These are phyloP conservation scores for Corylus avellana DNA, from an alignment of 306 rosid genomes.

Conservation along the genomic window DNA sequence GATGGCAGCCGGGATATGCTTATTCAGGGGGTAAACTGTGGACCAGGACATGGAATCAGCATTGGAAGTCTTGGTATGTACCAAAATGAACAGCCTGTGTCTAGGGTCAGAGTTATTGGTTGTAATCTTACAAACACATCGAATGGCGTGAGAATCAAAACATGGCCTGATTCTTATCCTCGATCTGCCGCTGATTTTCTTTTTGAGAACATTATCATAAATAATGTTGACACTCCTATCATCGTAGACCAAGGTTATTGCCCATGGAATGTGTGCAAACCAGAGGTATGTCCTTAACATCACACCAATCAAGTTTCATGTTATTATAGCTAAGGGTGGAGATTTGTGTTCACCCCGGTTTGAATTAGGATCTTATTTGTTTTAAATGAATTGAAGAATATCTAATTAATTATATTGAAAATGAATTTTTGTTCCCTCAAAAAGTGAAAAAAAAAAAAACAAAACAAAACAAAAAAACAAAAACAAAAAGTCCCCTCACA, in stretches of 20 bases:
- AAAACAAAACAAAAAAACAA: too few species aligned
- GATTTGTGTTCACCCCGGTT: too few species aligned
- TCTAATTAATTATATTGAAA: too few species aligned
- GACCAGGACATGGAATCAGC: slow-evolving; percentile 60
- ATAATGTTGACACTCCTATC: slow-evolving; percentile 34
- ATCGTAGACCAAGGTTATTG: slow-evolving; percentile 57
- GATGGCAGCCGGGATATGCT: slow-evolving; percentile 37
- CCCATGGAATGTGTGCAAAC: slow-evolving; percentile 45
- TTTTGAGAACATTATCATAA: slow-evolving; percentile 44
- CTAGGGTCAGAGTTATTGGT: slow-evolving; percentile 24
- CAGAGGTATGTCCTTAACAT: slow-evolving; percentile 10
- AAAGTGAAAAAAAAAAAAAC: too few species aligned
- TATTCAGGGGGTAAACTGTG: slow-evolving; percentile 29
- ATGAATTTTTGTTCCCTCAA: too few species aligned
- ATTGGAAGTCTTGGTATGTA: slow-evolving; percentile 47
- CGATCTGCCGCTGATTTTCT: slow-evolving; percentile 23
- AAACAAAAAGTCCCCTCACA: too few species aligned
- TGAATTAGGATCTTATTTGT: too few species aligned
- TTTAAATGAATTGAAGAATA: too few species aligned
- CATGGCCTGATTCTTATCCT: slow-evolving; percentile 34
- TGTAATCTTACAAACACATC: slow-evolving; percentile 32
- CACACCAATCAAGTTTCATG: too few species aligned
- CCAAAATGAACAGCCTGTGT: slow-evolving; percentile 24
- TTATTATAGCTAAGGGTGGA: too few species aligned
- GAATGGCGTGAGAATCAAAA: slow-evolving; percentile 55